Conservation (phyloP, 805 yeast genomes). For the Brettanomyces nanus region DNA sequence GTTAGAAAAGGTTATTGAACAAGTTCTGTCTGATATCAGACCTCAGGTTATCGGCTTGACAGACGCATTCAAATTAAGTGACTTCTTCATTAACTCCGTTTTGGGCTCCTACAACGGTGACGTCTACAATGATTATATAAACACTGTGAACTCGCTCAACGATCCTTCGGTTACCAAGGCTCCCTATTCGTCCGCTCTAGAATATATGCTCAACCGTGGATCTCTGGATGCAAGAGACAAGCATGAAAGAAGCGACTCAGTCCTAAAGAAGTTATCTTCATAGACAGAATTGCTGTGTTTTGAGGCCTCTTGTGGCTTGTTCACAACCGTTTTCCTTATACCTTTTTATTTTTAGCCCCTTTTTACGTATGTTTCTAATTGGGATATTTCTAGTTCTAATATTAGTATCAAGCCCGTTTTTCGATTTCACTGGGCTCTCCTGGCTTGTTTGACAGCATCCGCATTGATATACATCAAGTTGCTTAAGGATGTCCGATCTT, state of each 20-base stretch:
- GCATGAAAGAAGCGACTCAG: conserved; percentile 14
- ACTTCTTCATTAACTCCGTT: conserved; percentile 73
- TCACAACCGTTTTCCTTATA: too few species aligned
- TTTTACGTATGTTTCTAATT: too few species aligned
- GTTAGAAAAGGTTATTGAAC: conserved; percentile 33
- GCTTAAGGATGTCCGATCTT: too few species aligned
- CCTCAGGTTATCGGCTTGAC: conserved; percentile 69
- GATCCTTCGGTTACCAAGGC: conserved; percentile 51
- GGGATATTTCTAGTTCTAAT: too few species aligned
- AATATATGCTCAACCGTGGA: conserved; percentile 31
- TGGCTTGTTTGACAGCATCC: too few species aligned
- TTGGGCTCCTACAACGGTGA: conserved; percentile 79
- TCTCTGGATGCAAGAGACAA: conserved; percentile 28
- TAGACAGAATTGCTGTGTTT: too few species aligned
- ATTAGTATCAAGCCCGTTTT: too few species aligned
- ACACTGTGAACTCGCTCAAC: conserved; percentile 38
- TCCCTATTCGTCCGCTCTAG: conserved; percentile 39
- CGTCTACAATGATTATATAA: conserved; percentile 71
- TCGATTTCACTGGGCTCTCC: too few species aligned
- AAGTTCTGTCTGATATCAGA: conserved; percentile 44
- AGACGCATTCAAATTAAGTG: conserved; percentile 77
- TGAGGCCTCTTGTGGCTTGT: too few species aligned
- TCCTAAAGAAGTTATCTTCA: conserved; percentile 13
- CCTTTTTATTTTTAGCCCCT: too few species aligned
- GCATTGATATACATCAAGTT: too few species aligned